Evolutionary conservation across 768 basidiomycete species (phyloP).

Genomic region (Panellus pusillus): DNA sequence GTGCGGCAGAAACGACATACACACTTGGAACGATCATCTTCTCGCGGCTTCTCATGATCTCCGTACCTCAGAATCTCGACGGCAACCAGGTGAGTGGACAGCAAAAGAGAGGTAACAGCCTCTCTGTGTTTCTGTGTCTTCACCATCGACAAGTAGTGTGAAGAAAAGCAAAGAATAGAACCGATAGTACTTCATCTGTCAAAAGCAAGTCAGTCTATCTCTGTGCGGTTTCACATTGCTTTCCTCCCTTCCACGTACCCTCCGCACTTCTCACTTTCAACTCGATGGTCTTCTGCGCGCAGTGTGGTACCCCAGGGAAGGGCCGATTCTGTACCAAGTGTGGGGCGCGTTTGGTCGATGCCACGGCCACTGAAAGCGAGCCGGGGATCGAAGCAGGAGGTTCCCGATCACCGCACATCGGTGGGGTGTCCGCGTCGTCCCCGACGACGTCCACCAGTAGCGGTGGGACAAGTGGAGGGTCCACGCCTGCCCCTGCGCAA

Average conservation of each 20-base stretch:
- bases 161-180: constrained; percentile 6
- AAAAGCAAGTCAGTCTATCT: constrained; percentile 8
- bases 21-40: no score
- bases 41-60: no score
- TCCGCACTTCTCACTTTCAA: no score
- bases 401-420: neutral
- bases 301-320: constrained; percentile 19
- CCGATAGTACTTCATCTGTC: no score
- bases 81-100: no score
- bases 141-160: no score
- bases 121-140: no score
- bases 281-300: constrained; percentile 19
- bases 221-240: neutral
- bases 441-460: neutral
- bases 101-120: no score
- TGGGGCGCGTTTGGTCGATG: constrained; percentile 7
- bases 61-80: no score
- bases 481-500: neutral
- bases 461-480: neutral
- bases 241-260: neutral
- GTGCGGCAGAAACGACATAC: no score
- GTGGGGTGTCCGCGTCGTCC: neutral
- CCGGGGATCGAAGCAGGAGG: neutral
- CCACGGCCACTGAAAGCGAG: neutral
- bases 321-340: constrained; percentile 20